Base-by-base conservation (phyloP, 148 eudicot species). In the Rhododendron williamsianum region DNA sequence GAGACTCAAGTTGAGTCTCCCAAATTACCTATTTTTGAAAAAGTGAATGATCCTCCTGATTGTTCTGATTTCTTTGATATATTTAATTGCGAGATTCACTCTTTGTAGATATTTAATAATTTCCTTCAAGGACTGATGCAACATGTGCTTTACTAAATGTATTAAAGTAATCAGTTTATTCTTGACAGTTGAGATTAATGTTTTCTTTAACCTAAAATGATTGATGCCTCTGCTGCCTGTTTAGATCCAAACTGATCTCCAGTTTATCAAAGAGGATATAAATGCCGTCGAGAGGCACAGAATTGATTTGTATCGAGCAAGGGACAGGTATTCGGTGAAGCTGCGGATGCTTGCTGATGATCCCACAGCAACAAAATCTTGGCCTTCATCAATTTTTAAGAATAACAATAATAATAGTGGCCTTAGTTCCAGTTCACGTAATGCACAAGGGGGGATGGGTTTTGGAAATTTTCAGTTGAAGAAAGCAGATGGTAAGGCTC, bases 211-310 rank as follows among this genome's bases (percentile, higher is more conserved):
- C 8, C 73, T 76, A 27, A 69, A 71, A 54, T 65, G 60, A 49
- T 49, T 89, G 77, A 77, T 63, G 52, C 78, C 83, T 88, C 74
- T 49, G 87, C 56, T 84, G 11, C 85, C 87, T 89, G 43, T 87
- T 76, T 84, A 95, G 98, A 87, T 94, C 86, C 98, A 95, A 91
- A 84, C 87, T 81, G 98, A 95, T 87, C 91, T 95, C 83, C 95
- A 94, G 58, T 93, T 87, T 87, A 91, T 95, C 77, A 94, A 95
- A 87, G 95, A 95, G 84, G 98, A 95, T 89, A 89, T 93, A 60
- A 89, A 84, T 89, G 89, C 93, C 12, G 97, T 95, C 78, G 98
- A 94, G 91, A 90, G 92, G 77, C 97, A 90, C 83, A 93, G 97
- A 87, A 90, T 94, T 87, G 94, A 93, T 67, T 87, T 94, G 82